phyloP scores from a whole-genome alignment of 176 grass and related monocot species.

The Dactylis glomerata region DNA sequence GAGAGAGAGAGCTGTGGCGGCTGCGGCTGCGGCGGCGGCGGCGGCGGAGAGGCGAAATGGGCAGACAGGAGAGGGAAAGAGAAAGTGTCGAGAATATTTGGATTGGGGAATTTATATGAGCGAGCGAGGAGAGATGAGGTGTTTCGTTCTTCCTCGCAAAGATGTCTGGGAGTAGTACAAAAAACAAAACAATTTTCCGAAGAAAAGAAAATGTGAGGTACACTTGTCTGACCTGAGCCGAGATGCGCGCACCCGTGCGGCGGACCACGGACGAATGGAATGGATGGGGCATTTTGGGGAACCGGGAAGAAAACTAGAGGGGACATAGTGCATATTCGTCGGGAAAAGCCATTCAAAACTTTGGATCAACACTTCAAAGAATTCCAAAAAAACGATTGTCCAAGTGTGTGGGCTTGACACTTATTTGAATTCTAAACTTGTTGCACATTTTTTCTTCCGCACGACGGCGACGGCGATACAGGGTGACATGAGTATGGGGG shows the following conservation, averaged over 20 bases:
- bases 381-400: too few species aligned
- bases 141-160: conserved; percentile 29
- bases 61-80: background rate
- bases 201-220: background rate
- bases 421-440: too few species aligned
- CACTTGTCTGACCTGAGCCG: background rate
- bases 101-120: conserved; percentile 32
- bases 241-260: conserved; percentile 17
- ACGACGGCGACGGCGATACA: too few species aligned
- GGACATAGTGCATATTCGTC: background rate
- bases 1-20: background rate
- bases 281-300: background rate
- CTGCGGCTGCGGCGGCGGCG: background rate
- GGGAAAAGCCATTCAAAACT: too few species aligned
- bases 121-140: conserved; percentile 2
- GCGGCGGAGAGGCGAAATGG: conserved; percentile 22
- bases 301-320: background rate
- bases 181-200: background rate
- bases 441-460: too few species aligned
- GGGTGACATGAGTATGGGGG: too few species aligned
- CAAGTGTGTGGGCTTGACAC: too few species aligned
- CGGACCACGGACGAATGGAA: background rate
- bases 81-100: background rate
- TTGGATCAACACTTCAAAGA: too few species aligned
- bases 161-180: background rate